Base-by-base conservation (phyloP, 2,329 filamentous ascomycete species). In the Cercospora beticola region DNA sequence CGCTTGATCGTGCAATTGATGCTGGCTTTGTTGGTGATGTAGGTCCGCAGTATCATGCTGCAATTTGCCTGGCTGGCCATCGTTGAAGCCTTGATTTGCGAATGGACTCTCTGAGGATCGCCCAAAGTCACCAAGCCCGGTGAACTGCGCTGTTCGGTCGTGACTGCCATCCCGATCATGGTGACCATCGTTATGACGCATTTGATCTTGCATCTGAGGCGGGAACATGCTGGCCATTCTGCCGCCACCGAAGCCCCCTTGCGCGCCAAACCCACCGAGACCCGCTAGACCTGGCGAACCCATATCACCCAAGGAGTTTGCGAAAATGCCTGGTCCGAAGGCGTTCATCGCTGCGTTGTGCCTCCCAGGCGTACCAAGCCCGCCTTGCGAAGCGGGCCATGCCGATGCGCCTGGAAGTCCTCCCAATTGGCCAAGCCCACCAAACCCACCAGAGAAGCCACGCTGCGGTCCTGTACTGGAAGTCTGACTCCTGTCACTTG, bases 401-500 rank as follows among this genome's bases (percentile, higher is more conserved):
- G 88, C 84, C 18, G 85, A 82, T 64, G 88, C 83, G 82, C 90
- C 90, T 62, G 89, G 88, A 10, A 82, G 73, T 9, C 81, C 81
- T 14, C 75, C 74, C 9, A 80, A 68, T 26, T 74, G 75, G 33
- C 76, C 76, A 62, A 91, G 82, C 43, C 83, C 84, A 67, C 86
- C 84, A 5, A 92, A 78, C 18, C 59, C 67, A 10, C 83, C 81
- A 12, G 89, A 84, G 72, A 92, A 97, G 9, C 86, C 89, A 75
- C 93, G 92, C 54, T 83, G 82, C 28, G 91, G 88, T 12, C 92
- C 92, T 18, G 90, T 91, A 76, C 94, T 97, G 0, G 94, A 97
- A 0, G 92, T 97, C 79, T 97, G 93, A 78, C 94, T 97, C 21
- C 94, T 90, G 78, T 98, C 94, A 73, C 93, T 92, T 5, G 90